phyloP scores from a whole-genome alignment of 2,329 filamentous ascomycete species.

The Arthrinium phaeospermum region DNA sequence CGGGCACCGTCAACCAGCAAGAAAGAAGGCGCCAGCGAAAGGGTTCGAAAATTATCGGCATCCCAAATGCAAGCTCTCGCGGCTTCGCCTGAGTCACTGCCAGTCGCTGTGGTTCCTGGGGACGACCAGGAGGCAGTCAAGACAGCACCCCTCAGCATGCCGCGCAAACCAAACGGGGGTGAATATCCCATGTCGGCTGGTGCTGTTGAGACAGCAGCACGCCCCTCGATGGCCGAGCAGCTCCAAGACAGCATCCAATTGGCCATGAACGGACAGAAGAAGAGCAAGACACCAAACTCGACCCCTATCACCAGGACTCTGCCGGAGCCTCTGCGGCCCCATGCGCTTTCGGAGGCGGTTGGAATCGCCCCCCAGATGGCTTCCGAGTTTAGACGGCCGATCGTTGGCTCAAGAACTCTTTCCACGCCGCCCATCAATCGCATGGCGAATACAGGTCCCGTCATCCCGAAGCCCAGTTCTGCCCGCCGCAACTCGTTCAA shows the following conservation, averaged over 20 bases:
- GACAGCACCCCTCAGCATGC: neutral
- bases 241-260: constrained; percentile 35
- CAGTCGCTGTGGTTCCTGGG: constrained; percentile 52
- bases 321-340: constrained; percentile 18
- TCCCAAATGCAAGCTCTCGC: constrained; percentile 65
- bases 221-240: constrained; percentile 41
- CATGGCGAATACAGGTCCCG: constrained; percentile 37
- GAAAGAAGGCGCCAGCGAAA: constrained; percentile 40
- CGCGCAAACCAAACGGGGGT: constrained; percentile 39
- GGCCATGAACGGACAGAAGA: constrained; percentile 16
- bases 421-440: constrained; percentile 60
- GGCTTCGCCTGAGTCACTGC: constrained; percentile 62
- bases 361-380: constrained; percentile 15
- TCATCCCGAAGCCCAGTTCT: constrained; percentile 36
- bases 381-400: constrained; percentile 40
- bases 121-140: constrained; percentile 20
- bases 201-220: constrained; percentile 40
- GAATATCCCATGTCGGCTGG: constrained; percentile 46
- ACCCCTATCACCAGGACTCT: constrained; percentile 22
- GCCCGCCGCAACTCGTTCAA: constrained; percentile 59
- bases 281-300: constrained; percentile 35
- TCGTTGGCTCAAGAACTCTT: constrained; percentile 48
- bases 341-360: constrained; percentile 23
- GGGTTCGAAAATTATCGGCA: constrained; percentile 60
- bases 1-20: neutral